Base-by-base conservation (phyloP, 129 eudicot genomes). In the Pseudognaphalium luteoalbum region DNA sequence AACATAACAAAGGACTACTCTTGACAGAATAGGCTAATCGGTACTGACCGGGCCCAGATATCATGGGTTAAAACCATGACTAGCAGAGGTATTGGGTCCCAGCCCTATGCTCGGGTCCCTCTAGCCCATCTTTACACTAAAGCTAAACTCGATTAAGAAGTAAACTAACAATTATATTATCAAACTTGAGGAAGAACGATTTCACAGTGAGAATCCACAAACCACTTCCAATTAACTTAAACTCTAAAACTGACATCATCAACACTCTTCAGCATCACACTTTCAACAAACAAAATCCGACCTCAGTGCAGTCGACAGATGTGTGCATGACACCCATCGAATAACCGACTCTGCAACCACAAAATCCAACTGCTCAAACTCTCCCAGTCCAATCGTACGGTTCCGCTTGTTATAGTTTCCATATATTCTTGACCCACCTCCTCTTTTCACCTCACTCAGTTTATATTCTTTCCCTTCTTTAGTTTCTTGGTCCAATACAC, bases 241-340 rank as follows among this genome's bases (percentile, higher is more conserved):
- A 64, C 29, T 50, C 21, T 7, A 15, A 19, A 33, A 15, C 67
- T 35, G 0, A 57, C 52, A 35, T n/a, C 71, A 59, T 20, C 71
- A 37, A 67, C 69, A 72, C 54, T 50, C 50, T 20, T 78, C 50
- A 16, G 6, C 66, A 71, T 66, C 76, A 42, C 76, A 56, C 72
- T 75, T 77, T 87, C 71, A 91, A 76, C 71, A 67, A 37, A 67
- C 71, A 67, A 67, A 67, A 67, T 67, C 71, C 88, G 82, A 89
- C 87, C 89, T 85, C 25, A 92, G 76, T 16, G 96, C 79, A 28
- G 91, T 86, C 11, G 93, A 82, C 14, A 92, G 87, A 75, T 84
- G 82, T 0, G 96, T 89, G 86, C 97, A 92, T 12, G 97, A 92
- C 7, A 90, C 93, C 97, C 96, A 89, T 6, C 96, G 85, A 28